phyloP scores from a whole-genome alignment of 768 basidiomycete genomes.

The Tephrocybe sp. region DNA sequence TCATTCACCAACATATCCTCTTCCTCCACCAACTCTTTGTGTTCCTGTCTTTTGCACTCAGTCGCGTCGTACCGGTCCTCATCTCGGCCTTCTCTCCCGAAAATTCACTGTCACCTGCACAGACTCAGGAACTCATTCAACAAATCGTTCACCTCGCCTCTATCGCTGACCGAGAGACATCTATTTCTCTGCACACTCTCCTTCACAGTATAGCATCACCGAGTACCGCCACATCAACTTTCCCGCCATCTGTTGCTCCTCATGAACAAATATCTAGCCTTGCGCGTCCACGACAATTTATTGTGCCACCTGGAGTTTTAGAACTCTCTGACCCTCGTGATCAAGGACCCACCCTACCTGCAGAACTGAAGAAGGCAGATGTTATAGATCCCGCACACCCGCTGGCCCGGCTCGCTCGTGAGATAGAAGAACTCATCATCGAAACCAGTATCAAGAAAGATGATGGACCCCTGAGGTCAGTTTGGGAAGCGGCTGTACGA shows the following conservation, averaged over 20 bases:
- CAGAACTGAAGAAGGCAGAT: not conserved
- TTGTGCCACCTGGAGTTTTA: constrained; percentile 11
- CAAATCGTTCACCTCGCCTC: constrained; percentile 29
- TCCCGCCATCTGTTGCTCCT: constrained; percentile 17
- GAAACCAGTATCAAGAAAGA: constrained; percentile 60
- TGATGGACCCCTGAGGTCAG: constrained; percentile 54
- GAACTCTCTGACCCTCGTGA: constrained; percentile 10
- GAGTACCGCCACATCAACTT: constrained; percentile 7
- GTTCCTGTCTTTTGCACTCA: constrained; percentile 69
- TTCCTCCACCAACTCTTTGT: constrained; percentile 78
- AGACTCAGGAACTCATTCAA: constrained; percentile 43
- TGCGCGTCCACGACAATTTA: constrained; percentile 35
- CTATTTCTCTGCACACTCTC: constrained; percentile 50
- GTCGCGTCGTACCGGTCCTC: constrained; percentile 66
- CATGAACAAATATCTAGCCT: constrained; percentile 33
- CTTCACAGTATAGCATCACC: constrained; percentile 48
- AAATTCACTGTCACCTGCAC: constrained; percentile 33
- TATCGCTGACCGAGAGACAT: constrained; percentile 59
- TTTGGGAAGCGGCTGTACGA: constrained; percentile 46
- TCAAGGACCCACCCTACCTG: not conserved
- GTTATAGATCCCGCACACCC: constrained; percentile 17
- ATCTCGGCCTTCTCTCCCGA: constrained; percentile 57
- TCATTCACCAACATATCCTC: constrained; percentile 72
- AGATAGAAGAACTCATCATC: constrained; percentile 66
- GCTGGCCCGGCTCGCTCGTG: constrained; percentile 41